Conservation (phyloP, 2,329 filamentous ascomycete species). For the Elsinoe ampelina region DNA sequence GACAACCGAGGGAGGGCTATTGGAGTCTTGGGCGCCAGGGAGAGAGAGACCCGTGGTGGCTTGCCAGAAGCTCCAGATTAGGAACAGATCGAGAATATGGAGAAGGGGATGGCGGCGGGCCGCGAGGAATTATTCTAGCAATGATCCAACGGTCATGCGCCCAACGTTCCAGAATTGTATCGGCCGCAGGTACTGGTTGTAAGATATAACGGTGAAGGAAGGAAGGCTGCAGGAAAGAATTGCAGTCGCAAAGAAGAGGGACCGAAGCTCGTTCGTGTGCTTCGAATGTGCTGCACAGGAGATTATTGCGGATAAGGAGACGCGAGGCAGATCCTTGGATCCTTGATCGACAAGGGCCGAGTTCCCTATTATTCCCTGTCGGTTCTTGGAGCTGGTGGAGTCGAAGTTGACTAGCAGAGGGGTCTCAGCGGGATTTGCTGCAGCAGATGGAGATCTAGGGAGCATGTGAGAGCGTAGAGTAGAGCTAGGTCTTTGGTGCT, state of each 20-base stretch:
- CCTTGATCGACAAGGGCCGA: constrained; percentile 13
- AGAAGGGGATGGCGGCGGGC: constrained; percentile 4
- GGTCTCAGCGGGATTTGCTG: neutral
- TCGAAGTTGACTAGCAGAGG: neutral
- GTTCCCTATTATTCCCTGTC: constrained; percentile 1
- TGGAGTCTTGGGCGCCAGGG: neutral
- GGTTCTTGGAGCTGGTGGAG: neutral
- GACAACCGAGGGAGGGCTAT: constrained; percentile 7
- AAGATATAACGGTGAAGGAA: neutral
- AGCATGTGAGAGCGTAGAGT: constrained; percentile 1
- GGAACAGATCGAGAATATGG: constrained; percentile 3
- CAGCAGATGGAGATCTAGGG: neutral
- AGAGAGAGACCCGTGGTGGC: neutral
- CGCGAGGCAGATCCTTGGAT: constrained; percentile 10
- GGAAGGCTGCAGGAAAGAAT: constrained; percentile 4
- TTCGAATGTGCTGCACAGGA: neutral
- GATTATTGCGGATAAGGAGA: constrained; percentile 10
- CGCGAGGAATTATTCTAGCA: constrained; percentile 6
- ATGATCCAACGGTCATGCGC: constrained; percentile 8
- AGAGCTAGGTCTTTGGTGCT: too few relatives aligned
- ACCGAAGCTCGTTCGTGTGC: neutral
- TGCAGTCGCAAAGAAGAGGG: neutral
- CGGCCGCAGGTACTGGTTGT: constrained; percentile 8
- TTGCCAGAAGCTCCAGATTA: constrained; percentile 11
- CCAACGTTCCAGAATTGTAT: constrained; percentile 11